Base-by-base conservation (phyloP, 768 basidiomycete species). In the Termitomyces sp. region DNA sequence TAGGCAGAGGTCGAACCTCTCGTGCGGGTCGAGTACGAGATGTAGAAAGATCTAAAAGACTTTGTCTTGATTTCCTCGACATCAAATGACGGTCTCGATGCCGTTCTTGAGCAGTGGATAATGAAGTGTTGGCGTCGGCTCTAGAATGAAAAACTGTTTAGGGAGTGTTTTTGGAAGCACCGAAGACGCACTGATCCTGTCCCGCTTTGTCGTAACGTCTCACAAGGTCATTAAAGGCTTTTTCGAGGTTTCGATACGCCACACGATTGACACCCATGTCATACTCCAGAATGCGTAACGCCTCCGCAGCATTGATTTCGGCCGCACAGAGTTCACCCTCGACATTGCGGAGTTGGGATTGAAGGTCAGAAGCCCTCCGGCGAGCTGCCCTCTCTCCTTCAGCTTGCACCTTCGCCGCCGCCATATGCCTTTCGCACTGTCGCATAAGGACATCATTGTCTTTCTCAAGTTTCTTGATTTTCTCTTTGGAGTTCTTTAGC, bases 361-460 rank as follows among this genome's bases (percentile, higher is more conserved):
- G 30, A 7, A 57, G 61, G 45, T 54, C 56, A 8, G 35, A 58
- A 40, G 63, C 49, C 45, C 63, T 60, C 1, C 46, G 46, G 35
- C 64, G 65, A 45, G 59, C 72, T 59, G 60, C 68, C 60, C 62
- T 61, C 58, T 68, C 66, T 14, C 69, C 66, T 55, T 51, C 48
- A 5, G 54, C 55, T 9, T 64, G 60, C 55, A 63, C 64, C 53
- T 74, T 72, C 0, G 64, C 70, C 10, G 68, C 67, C 14, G 66
- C 64, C 45, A 70, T 72, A 58, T 76, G 69, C 14, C 66, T 62
- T 45, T 80, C 75, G 64, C 77, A 78, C 38, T 72, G 71, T 21
- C 66, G 62, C 63, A 77, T 68, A 9, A 85, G 70, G 1, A 64
- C 60, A 12, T 75, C 72, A 45, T 80, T 78, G 43, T 77, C 74